Percentiles rank a stretch among this genome's conserved stretches.
These are phyloP conservation scores for Prunus campanulata DNA, from an alignment of 306 rosid genomes.

Conservation along the genomic window DNA sequence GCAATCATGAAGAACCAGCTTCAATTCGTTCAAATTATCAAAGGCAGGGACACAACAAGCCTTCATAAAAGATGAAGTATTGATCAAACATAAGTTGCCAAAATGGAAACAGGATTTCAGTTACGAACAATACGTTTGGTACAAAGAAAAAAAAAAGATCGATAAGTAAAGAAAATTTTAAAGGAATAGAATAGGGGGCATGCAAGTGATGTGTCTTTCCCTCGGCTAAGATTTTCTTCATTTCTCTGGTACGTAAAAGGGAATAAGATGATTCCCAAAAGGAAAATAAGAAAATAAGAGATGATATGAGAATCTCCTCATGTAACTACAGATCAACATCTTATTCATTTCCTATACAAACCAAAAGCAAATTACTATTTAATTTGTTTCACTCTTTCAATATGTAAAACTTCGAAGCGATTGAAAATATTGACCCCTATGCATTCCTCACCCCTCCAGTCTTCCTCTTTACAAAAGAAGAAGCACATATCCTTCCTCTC, in stretches of 20 bases:
- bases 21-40: background rate
- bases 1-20: background rate
- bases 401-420: too few relatives aligned
- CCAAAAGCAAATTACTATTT: background rate
- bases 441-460: too few relatives aligned
- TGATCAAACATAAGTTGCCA: background rate
- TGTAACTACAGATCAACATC: too few relatives aligned
- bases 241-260: too few relatives aligned
- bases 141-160: background rate
- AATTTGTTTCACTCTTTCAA: too few relatives aligned
- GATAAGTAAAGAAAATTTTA: background rate
- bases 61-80: background rate
- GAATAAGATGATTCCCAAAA: too few relatives aligned
- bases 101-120: background rate
- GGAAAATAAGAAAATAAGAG: too few relatives aligned
- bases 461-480: too few relatives aligned
- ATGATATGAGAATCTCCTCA: too few relatives aligned
- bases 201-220: background rate
- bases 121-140: background rate
- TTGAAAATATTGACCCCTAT: too few relatives aligned
- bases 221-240: background rate
- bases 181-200: background rate
- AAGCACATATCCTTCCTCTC: too few relatives aligned
- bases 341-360: background rate
- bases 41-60: background rate